These are phyloP conservation scores for Fusarium nisikadoi DNA, from an alignment of 2,329 filamentous ascomycete species.

Conservation along the genomic window DNA sequence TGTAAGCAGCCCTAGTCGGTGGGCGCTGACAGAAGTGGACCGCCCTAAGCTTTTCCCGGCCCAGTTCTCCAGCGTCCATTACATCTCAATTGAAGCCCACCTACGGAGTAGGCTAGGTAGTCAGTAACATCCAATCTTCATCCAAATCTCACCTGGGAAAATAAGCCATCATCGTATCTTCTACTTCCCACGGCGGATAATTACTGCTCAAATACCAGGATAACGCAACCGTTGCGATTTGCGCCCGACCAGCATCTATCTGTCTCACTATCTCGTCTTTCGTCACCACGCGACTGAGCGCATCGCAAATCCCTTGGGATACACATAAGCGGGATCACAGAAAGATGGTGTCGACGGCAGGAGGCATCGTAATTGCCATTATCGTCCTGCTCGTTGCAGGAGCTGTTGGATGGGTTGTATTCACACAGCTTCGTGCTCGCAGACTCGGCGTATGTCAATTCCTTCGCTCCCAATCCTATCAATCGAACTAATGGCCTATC, in stretches of 20 bases:
- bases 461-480: not conserved
- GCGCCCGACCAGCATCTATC: not conserved
- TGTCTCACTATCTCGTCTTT: not conserved
- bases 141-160: constrained; percentile 1
- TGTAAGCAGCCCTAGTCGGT: constrained; percentile 21
- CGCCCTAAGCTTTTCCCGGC: constrained; percentile 2
- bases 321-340: constrained; percentile 3
- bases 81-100: constrained; percentile 6
- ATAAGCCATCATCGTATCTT: not conserved
- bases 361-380: constrained; percentile 79
- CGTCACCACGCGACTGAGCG: constrained; percentile 19
- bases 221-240: not conserved
- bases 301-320: constrained; percentile 12
- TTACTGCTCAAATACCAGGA: not conserved
- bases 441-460: constrained; percentile 70
- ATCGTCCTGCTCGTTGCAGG: constrained; percentile 68
- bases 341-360: constrained; percentile 67
- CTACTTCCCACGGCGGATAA: not conserved
- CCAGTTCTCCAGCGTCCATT: not conserved
- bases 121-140: constrained; percentile 15
- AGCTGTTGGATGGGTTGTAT: constrained; percentile 74
- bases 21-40: constrained; percentile 7
- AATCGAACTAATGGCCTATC: constrained; percentile 16
- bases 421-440: constrained; percentile 76
- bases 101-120: not conserved